Base-by-base conservation (phyloP, 495 filamentous ascomycete genomes). In the Penicillium odoratum region DNA sequence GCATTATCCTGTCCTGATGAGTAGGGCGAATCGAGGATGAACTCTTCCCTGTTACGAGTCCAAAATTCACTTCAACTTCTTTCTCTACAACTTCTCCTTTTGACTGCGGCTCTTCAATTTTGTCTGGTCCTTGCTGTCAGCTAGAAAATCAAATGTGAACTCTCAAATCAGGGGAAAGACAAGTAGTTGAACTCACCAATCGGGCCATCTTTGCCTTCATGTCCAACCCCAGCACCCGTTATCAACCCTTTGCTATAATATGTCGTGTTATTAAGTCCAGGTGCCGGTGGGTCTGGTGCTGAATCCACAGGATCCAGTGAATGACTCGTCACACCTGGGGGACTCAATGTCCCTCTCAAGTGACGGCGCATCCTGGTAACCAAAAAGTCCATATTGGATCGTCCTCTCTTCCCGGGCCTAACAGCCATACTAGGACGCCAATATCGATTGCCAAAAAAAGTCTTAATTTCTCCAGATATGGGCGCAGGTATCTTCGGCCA, bases 301-400 rank as follows among this genome's bases (percentile, higher is more conserved):
- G 15, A 4, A 40, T 40, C 30, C 25, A 3, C 11, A 36, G 48
- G 9, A 38, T 51, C 48, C 4, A 15, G 16, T 21, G 48, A 26
- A 21, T 10, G 13, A 38, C 16, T 25, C 2, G 26, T 26, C 7
- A 10, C 10, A 11, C 18, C 56, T 8, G 31, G 31, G 15, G 18
- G 58, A 2, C 53, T 48, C 16, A 48, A 18, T 5, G 53, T 61
- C 11, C 58, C 58, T 34, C 48, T 56, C 48, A 48, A 26, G 21
- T 31, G 21, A 31, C 16, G 26, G 8, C 25, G 15, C 46, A 33
- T 48, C 9, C 43, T 46, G 25, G 21, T 13, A 26, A 26, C 11
- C 43, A 46, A 46, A 1, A 26, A 46, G 25, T 46, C 18, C 6
- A 33, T 44, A 9, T 11, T 40, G 5, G 13, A 25, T 4, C 15